Base-by-base conservation (phyloP, 108 stramenopile genomes). In the Skeletonema potamos region DNA sequence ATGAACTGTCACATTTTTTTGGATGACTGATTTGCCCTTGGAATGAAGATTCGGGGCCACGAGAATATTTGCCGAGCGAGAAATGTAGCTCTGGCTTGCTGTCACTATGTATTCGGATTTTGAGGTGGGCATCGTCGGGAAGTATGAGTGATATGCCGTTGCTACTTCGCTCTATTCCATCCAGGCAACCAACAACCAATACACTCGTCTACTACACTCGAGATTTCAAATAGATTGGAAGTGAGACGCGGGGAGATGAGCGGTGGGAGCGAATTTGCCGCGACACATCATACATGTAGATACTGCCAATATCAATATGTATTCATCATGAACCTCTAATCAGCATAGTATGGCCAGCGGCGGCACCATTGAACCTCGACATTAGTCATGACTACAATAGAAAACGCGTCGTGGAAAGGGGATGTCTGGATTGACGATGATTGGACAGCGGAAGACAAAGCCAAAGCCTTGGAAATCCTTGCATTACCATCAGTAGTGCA, bases 81-180 rank as follows among this genome's bases (percentile, higher is more conserved):
- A 83, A 7, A 83, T 72, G 62, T 79, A 79, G 55, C 72, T 79
- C 56, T 72, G 78, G 28, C 71, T 65, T 11, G 78, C 55, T 24
- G 78, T 79, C 27, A 43, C 60, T 59, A 79, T 79, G 65, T 72
- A 79, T 13, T 65, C 57, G 11, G 58, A 13, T 61, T 70, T 24
- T 13, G 56, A 69, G 27, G 54, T 24, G 55, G 55, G 55, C 55
- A 56, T 56, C 2, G 55, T 28, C 0, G 54, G 26, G 54, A 5
- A 34, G 34, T 0, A 34, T 5, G 4, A 5, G 2, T 4, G 6
- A 8, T 8, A 10, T 36, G 34, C 34, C 8, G 34, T 10, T 9
- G 5, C n/a, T n/a, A n/a, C n/a, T n/a, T n/a, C n/a, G n/a, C n/a
- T n/a, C n/a, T n/a, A n/a, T n/a, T n/a, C n/a, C n/a, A n/a, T n/a